These are phyloP conservation scores for Penicillium sp. DNA, from an alignment of 2,329 filamentous ascomycete genomes.

Conservation along the genomic window DNA sequence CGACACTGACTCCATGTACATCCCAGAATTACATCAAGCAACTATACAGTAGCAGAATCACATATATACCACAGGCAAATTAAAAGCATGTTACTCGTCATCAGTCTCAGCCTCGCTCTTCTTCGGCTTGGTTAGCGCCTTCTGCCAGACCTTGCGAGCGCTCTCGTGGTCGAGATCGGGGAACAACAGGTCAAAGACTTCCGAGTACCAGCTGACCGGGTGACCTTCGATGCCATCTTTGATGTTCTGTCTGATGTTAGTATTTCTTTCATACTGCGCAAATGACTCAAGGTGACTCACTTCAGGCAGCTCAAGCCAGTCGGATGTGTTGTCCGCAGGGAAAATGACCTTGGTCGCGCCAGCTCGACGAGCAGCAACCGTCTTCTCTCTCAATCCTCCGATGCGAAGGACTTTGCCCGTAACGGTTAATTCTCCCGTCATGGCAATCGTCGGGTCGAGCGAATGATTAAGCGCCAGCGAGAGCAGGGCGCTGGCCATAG, in stretches of 20 bases:
- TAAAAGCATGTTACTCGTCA: constrained; percentile 12
- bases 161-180: constrained; percentile 66
- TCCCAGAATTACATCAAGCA: constrained; percentile 19
- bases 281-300: constrained; percentile 55
- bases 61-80: constrained; percentile 12
- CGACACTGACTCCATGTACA: constrained; percentile 21
- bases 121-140: constrained; percentile 52
- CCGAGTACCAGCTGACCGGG: constrained; percentile 86
- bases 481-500: constrained; percentile 91
- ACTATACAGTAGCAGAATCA: constrained; percentile 16
- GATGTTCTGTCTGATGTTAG: constrained; percentile 67
- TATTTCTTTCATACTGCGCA: constrained; percentile 5
- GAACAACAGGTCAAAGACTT: constrained; percentile 91
- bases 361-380: constrained; percentile 84
- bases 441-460: constrained; percentile 81
- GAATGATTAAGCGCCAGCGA: constrained; percentile 74
- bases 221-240: constrained; percentile 92
- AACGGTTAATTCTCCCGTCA: constrained; percentile 96
- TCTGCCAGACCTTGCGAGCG: constrained; percentile 68
- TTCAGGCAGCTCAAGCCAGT: constrained; percentile 95
- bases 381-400: constrained; percentile 92
- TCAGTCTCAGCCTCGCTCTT: constrained; percentile 34
- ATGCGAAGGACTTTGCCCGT: constrained; percentile 96
- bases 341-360: constrained; percentile 93
- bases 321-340: constrained; percentile 88